A percentile compares a stretch with the other conserved stretches of the same genome.
Evolutionary conservation across 805 yeast species (phyloP).

Genomic region (Lachancea cidri): DNA sequence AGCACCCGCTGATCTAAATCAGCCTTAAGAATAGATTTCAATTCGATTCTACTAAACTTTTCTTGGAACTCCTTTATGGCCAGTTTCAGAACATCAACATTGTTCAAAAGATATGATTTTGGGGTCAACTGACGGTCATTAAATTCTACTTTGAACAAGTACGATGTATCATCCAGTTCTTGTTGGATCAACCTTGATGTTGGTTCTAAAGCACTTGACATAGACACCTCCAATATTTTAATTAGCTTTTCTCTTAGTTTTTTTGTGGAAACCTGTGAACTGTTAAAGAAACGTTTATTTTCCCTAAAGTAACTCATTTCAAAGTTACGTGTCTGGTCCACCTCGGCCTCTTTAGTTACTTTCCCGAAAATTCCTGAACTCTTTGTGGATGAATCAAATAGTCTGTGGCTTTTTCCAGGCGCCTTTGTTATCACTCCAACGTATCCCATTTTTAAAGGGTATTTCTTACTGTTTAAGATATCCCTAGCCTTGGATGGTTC

Average conservation of each 20-base stretch:
- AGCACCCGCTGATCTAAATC: constrained; percentile 86
- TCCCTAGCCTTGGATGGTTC: constrained; percentile 66
- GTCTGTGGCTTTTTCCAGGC: constrained; percentile 36
- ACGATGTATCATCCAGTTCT: constrained; percentile 89
- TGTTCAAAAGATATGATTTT: constrained; percentile 87
- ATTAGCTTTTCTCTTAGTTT: constrained; percentile 74
- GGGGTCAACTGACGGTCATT: constrained; percentile 93
- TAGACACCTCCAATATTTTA: constrained; percentile 80
- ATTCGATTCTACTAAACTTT: constrained; percentile 75
- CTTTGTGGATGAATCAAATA: constrained; percentile 23
- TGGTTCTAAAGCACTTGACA: constrained; percentile 85
- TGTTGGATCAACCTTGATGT: constrained; percentile 80
- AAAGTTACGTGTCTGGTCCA: constrained; percentile 50
- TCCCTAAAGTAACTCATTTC: constrained; percentile 61
- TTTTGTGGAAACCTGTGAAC: constrained; percentile 72
- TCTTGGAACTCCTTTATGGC: constrained; percentile 83
- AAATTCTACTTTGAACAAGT: constrained; percentile 92
- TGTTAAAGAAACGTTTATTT: constrained; percentile 52
- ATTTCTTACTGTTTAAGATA: constrained; percentile 68
- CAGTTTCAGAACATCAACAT: constrained; percentile 79
- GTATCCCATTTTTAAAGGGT: constrained; percentile 93
- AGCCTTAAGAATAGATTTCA: constrained; percentile 69
- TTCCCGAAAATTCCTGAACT: constrained; percentile 42
- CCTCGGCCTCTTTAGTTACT: constrained; percentile 47
- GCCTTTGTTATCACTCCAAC: constrained; percentile 94